Evolutionary conservation across 768 basidiomycete species (phyloP), one percentile per base, ranked within the genome.

Genomic region (Psilocybe cubensis): DNA sequence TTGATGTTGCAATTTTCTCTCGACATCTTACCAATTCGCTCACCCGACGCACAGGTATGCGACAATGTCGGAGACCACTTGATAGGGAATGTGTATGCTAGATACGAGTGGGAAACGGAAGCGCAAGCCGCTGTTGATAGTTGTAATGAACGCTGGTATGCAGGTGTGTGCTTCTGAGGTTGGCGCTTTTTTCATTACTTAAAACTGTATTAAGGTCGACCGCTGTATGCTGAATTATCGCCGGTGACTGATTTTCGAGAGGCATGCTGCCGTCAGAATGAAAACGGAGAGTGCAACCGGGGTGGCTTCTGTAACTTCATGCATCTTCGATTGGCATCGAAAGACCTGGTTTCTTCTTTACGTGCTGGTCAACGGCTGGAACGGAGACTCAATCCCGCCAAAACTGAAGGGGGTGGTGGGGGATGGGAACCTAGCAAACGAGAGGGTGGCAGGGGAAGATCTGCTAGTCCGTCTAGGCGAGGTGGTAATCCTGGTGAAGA

Each of bases 51-150:
- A 27, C 41, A 92, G 90, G 90, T 99, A 11, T 99, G 96, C 69
- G 96, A 99, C 76, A 99, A 99, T 68, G 96, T 99, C 29, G 97
- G 97, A n/a, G 97, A 98, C 70, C 96, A 99, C 70, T 80, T 98
- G 23, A 93, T 96, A 66, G 96, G 96, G 21, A 97, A 98, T 66
- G 96, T 99, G 2, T 99, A 99, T 69, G 96, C 96, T 3, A 86
- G 96, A 21, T 99, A 92, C 68, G 96, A 99, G 68, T 97, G 94
- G 95, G 96, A 99, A 74, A 95, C 95, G 0, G 96, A 99, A 70
- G 96, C 96, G 8, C 91, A 94, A 67, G 79, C 88, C 27, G 96
- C 96, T 2, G 94, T 98, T 5, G 93, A 96, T 65, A 92, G 84
- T 57, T 77, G 98, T 62, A 98, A 98, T 66, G 91, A 96, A 66